Percentiles rank a stretch among this genome's conserved stretches.
Conservation (phyloP, 148 eudicot species). For the Heliamphora exappendiculata region DNA sequence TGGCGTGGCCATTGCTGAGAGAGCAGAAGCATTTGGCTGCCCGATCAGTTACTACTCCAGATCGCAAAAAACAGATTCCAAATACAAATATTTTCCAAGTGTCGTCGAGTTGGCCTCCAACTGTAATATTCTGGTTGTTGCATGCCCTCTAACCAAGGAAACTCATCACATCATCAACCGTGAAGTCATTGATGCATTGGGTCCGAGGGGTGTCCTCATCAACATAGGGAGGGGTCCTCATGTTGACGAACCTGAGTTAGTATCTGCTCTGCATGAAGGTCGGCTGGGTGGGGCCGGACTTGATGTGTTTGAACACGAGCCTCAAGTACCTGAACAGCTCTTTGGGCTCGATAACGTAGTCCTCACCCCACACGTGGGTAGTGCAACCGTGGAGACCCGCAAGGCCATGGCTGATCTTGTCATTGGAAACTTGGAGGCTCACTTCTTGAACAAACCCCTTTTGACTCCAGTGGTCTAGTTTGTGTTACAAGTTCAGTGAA, state of each 20-base stretch:
- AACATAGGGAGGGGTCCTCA: slow-evolving; percentile 86
- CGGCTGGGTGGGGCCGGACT: slow-evolving; percentile 85
- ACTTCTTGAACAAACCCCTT: slow-evolving; percentile 60
- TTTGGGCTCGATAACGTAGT: slow-evolving; percentile 67
- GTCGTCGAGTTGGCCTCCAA: slow-evolving; percentile 66
- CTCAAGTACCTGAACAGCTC: slow-evolving; percentile 73
- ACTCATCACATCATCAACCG: slow-evolving; percentile 74
- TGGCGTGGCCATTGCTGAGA: slow-evolving; percentile 65
- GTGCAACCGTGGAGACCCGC: slow-evolving; percentile 69
- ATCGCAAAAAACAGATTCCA: slow-evolving; percentile 46
- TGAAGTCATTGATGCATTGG: slow-evolving; percentile 64
- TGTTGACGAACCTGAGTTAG: slow-evolving; percentile 74
- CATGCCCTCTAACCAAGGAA: slow-evolving; percentile 64
- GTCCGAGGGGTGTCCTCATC: slow-evolving; percentile 70
- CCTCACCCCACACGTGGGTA: slow-evolving; percentile 73
- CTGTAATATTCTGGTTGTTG: slow-evolving; percentile 63
- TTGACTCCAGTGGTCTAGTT: slow-evolving; percentile 68
- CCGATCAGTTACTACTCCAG: slow-evolving; percentile 77
- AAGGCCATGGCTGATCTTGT: slow-evolving; percentile 81
- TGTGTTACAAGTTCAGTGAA: not conserved
- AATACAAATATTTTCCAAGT: slow-evolving; percentile 52
- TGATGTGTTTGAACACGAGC: slow-evolving; percentile 72
- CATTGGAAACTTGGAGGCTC: slow-evolving; percentile 77
- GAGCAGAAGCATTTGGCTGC: slow-evolving; percentile 85
- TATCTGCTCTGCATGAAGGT: slow-evolving; percentile 72